Base-by-base conservation (phyloP, 352 stramenopile species). In the Globisporangium ultimum region DNA sequence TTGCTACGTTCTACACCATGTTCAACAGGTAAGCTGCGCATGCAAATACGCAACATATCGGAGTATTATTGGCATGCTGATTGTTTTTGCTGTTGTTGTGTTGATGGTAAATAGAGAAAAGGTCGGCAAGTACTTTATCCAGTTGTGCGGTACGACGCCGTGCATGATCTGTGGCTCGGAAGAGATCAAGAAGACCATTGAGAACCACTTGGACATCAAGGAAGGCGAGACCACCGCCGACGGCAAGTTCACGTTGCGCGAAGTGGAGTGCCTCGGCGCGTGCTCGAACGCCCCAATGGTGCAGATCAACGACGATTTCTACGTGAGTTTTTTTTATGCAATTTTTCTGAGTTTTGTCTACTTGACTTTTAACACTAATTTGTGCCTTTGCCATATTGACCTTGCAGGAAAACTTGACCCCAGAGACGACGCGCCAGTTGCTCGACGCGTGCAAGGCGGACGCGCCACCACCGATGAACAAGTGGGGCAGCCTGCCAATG, bases 1-100 rank as follows among this genome's bases (percentile, higher is more conserved):
- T 99, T 21, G 97, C 97, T 18, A 99, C 95, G 38, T 99, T 99
- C 74, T 99, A 99, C 87, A 99, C 98, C 67, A 99, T 99, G 97
- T 99, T 99, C 81, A 99, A 94, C 77, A 68, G 78, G 40, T 45
- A 2, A 2, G 40, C 6, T 45, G 7, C 18, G 40, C 40, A 18
- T 18, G 40, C 40, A 40, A 36, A 36, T 67, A 32, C 40, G 40
- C 40, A 43, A 6, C 17, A 28, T 28, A 28, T 28, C 2, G 24
- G 10, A 24, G 8, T 32, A n/a, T 50, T 2, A 3, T 28, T 50
- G 18, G 46, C 7, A 7, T 51, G 17, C 40, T 45, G 40, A 45
- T 5, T 45, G 40, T 45, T n/a, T 28, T 51, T 49, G 62, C 91
- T 45, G 40, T 45, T n/a, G 40, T n/a, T 45, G 7, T 45, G 12